phyloP scores from a whole-genome alignment of 2,329 filamentous ascomycete genomes.

The Westerdykella ornata region DNA sequence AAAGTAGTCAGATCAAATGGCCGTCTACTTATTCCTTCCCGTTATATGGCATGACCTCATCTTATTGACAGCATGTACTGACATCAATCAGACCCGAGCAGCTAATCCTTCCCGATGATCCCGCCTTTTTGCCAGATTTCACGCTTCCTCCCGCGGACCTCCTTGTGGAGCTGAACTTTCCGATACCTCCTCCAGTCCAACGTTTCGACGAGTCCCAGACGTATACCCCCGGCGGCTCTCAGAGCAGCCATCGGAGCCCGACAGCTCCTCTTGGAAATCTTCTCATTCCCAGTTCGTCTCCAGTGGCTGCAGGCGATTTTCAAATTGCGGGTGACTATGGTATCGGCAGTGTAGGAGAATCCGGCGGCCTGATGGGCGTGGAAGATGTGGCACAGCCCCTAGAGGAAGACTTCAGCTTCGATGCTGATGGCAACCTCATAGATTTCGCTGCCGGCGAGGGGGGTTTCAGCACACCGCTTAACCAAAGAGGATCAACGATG shows the following conservation, averaged over 20 bases:
- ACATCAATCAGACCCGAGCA: constrained; percentile 57
- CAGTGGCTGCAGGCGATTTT: constrained; percentile 37
- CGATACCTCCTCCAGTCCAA: constrained; percentile 30
- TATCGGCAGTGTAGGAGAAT: constrained; percentile 30
- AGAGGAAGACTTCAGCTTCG: constrained; percentile 54
- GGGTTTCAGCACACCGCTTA: constrained; percentile 12
- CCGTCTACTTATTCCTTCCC: no score
- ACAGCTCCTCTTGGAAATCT: constrained; percentile 26
- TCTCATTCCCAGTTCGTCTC: constrained; percentile 46
- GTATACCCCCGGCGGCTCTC: constrained; percentile 27
- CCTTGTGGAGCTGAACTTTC: constrained; percentile 41
- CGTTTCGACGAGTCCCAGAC: constrained; percentile 35
- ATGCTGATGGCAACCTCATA: constrained; percentile 54
- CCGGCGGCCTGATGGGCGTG: constrained; percentile 24
- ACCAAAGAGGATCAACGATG: constrained; percentile 9
- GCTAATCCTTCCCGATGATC: constrained; percentile 74
- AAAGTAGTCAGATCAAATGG: no score
- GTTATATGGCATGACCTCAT: neutral
- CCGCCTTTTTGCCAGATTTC: constrained; percentile 65
- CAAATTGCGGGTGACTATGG: constrained; percentile 39
- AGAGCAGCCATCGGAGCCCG: constrained; percentile 23
- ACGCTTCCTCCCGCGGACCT: constrained; percentile 55
- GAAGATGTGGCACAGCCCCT: constrained; percentile 40
- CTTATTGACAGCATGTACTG: constrained; percentile 4
- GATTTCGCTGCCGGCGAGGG: constrained; percentile 34